Evolutionary conservation across 2,329 filamentous ascomycete species (phyloP), one percentile per base, ranked within the genome.

Genomic region (Phaeosphaeriaceae sp.): DNA sequence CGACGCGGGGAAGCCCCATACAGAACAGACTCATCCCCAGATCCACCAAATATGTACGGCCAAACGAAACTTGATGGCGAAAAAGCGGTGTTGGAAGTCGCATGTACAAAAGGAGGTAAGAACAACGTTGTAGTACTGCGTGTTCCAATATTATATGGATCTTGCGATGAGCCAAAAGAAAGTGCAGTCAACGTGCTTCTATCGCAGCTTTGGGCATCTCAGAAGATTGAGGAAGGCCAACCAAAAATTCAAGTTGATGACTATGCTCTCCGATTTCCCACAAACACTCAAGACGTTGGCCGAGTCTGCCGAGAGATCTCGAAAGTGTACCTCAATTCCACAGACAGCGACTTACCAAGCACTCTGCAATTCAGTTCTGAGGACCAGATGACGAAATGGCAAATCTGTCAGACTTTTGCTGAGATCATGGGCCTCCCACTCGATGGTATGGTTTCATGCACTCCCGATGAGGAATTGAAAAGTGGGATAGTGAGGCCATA

Each of bases 291-390:
- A 68, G 92, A 96, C 66, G 87, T 96, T 15, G 91, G 82, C 15
- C 81, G 92, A 32, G 89, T 96, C 37, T 89, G 86, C 63, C 81
- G 85, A 54, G 90, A 95, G 60, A 77, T 94, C 39, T 84, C 88
- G 2, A 79, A 79, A 53, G 86, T 88, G 64, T 94, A 92, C 64
- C 45, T 67, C 2, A 58, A 66, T 42, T 36, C 60, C 1, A 45
- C 52, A 64, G 64, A 70, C 30, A 75, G 79, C 9, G 67, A 76
- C 13, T 75, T 96, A 32, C 92, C 92, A 0, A 76, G 68, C 21
- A 83, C 92, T 35, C 79, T 96, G 15, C 92, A 97, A 46, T 96
- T 96, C 75, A 90, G 88, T 3, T 91, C 90, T 37, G 90, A 96
- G 73, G 89, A 96, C 61, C 83, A 81, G 58, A 89, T 87, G 79